Percentiles rank a stretch among this genome's conserved stretches.
These are phyloP conservation scores for Leptographium flavum DNA, from an alignment of 2,329 filamentous ascomycete species.

Conservation along the genomic window DNA sequence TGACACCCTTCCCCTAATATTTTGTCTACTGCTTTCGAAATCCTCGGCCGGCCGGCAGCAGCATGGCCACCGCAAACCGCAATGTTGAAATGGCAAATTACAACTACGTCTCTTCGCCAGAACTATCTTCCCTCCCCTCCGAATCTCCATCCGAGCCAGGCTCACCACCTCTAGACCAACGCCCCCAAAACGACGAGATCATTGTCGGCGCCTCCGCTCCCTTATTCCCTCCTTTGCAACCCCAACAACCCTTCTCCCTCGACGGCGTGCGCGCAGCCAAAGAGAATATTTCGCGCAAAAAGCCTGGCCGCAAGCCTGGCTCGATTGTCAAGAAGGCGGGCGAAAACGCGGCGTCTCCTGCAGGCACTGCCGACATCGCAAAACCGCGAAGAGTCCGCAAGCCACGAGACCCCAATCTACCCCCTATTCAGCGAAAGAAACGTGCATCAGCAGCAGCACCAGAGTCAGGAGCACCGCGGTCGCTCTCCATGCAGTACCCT, in stretches of 20 bases:
- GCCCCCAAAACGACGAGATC: slow-evolving; percentile 26
- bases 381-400: slow-evolving; percentile 42
- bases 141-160: slow-evolving; percentile 34
- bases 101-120: slow-evolving; percentile 32
- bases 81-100: slow-evolving; percentile 19
- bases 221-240: slow-evolving; percentile 19
- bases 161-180: slow-evolving; percentile 25
- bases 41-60: background rate
- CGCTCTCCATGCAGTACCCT: slow-evolving; percentile 5
- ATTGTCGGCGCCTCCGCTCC: slow-evolving; percentile 25
- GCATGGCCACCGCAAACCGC: slow-evolving; percentile 8
- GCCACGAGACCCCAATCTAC: slow-evolving; percentile 43
- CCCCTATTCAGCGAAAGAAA: slow-evolving; percentile 38
- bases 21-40: background rate
- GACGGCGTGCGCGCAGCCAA: slow-evolving; percentile 37
- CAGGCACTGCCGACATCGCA: slow-evolving; percentile 19
- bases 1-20: background rate
- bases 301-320: slow-evolving; percentile 51
- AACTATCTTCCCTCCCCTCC: slow-evolving; percentile 37
- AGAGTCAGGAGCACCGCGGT: slow-evolving; percentile 1
- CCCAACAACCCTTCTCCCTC: slow-evolving; percentile 18
- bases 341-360: slow-evolving; percentile 16
- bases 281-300: slow-evolving; percentile 45
- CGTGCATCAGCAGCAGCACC: slow-evolving; percentile 21
- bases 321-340: slow-evolving; percentile 19